Evolutionary conservation across 257 asterid genomes (phyloP), one percentile per base, ranked within the genome.

Genomic region (Paulownia fortunei): DNA sequence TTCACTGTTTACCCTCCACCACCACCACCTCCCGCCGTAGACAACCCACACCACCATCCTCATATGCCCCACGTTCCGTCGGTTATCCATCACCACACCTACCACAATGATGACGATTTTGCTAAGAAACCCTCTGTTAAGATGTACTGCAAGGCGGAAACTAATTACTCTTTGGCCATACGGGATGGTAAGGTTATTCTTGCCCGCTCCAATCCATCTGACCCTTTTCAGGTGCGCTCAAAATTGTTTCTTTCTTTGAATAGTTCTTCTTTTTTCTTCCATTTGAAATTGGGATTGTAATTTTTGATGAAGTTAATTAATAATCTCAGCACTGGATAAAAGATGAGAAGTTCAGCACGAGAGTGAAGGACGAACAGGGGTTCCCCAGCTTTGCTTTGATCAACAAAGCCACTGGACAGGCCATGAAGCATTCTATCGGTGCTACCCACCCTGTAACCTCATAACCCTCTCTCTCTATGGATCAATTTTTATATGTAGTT

Each of bases 331-430:
- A 91, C 74, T 92, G 96, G 97, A 73, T 89, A 26, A 91, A 86
- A 77, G 97, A 91, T 76, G 90, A 82, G 84, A 92, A 51, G 80
- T 85, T 9, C 65, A 89, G 97, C 85, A 88, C 89, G 4, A 82
- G 66, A 79, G 94, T 88, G 83, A 91, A 88, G 87, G 97, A 92
- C 51, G 95, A 84, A 81, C 88, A 92, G 72, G 97, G 97, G 2
- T 83, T 85, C 56, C 97, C 97, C 12, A 83, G 93, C 79, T 92
- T 92, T 81, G 90, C 94, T 23, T 76, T 92, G 80, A 73, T 92
- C 73, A 92, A 92, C 79, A 89, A 89, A 82, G 93, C 89, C 18
- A 84, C 97, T 37, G 90, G 95, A 24, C 83, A 84, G 74, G 92
- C 97, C 81, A 27, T 92, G 72, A 92, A 92, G 79, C 97, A 91